Conservation (phyloP, 1,284 basidiomycete species). For the Ceratobasidium sp. region DNA sequence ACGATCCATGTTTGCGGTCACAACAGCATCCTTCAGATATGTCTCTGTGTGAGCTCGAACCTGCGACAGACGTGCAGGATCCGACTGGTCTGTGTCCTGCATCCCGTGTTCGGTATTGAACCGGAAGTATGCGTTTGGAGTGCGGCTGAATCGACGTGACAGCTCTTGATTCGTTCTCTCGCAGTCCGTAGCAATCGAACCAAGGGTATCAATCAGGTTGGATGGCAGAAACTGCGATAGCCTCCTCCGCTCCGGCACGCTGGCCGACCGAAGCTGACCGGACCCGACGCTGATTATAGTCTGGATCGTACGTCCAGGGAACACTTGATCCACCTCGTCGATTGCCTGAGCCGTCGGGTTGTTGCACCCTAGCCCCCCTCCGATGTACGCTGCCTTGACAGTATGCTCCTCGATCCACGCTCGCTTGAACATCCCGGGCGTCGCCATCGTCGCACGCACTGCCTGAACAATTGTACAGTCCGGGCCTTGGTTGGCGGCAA, state of each 20-base stretch:
- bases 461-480: conserved; percentile 4
- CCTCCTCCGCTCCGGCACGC: neutral
- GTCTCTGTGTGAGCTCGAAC: neutral
- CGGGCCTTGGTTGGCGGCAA: neutral
- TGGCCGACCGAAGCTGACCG: neutral
- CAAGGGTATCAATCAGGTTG: neutral
- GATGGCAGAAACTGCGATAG: neutral
- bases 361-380: neutral
- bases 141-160: neutral
- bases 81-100: neutral
- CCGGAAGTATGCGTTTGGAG: conserved; percentile 8
- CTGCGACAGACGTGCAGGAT: neutral
- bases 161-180: conserved; percentile 1
- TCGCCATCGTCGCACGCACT: neutral
- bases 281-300: conserved; percentile 15
- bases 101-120: conserved; percentile 14
- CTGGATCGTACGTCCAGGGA: neutral
- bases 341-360: conserved; percentile 4
- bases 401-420: neutral
- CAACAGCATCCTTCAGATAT: too few relatives aligned
- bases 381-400: neutral
- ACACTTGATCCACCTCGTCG: neutral
- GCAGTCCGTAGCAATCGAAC: conserved; percentile 12
- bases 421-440: neutral
- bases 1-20: too few relatives aligned